These are phyloP conservation scores for Penicillium bialowiezense DNA, from an alignment of 495 filamentous ascomycete genomes.

Conservation along the genomic window DNA sequence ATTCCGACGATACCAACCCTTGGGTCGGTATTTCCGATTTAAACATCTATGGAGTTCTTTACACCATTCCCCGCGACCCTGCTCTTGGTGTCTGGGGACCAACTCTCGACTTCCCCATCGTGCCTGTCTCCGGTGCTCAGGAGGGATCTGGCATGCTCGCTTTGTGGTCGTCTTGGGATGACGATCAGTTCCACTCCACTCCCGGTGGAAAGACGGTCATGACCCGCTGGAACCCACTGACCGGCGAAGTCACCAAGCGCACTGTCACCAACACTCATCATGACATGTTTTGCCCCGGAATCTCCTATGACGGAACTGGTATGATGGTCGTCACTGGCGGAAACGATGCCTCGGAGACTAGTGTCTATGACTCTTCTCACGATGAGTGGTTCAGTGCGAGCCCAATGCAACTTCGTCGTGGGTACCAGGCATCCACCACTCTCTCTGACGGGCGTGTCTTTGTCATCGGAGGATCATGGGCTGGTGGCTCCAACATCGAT, in stretches of 20 bases:
- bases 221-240: constrained; percentile 13
- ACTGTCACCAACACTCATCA: constrained; percentile 47
- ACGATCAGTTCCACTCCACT: constrained; percentile 32
- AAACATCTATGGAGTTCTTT: constrained; percentile 21
- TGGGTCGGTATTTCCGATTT: constrained; percentile 34
- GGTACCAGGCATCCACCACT: constrained; percentile 55
- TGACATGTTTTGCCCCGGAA: constrained; percentile 65
- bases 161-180: constrained; percentile 40
- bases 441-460: constrained; percentile 55
- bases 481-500: constrained; percentile 27
- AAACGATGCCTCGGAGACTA: constrained; percentile 38
- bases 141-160: constrained; percentile 36
- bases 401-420: constrained; percentile 49
- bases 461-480: constrained; percentile 59
- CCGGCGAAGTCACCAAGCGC: constrained; percentile 30
- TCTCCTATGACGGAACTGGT: constrained; percentile 49
- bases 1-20: constrained; percentile 30
- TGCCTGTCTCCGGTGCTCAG: constrained; percentile 41
- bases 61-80: constrained; percentile 9
- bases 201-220: constrained; percentile 34
- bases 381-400: constrained; percentile 29
- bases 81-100: constrained; percentile 41
- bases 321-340: constrained; percentile 55
- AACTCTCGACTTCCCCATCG: constrained; percentile 51
- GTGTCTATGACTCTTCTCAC: constrained; percentile 38